Evolutionary conservation across 2,329 filamentous ascomycete species (phyloP), one percentile per base, ranked within the genome.

Genomic region (Anthostomella pinea): DNA sequence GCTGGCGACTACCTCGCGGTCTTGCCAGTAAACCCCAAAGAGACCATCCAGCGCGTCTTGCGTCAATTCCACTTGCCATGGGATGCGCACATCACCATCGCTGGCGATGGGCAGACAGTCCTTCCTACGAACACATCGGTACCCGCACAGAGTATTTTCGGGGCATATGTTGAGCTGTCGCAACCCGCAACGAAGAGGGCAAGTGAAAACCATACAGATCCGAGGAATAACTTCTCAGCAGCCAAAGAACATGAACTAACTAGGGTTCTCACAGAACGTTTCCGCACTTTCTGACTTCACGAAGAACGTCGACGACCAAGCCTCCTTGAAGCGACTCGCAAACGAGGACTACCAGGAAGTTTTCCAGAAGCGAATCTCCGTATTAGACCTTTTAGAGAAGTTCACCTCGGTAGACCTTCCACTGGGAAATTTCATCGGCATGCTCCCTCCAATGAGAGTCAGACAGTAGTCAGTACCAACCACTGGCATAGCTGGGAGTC

Each of bases 1-100:
- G 75, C 82, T 2, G 87, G 86, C 10, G 86, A 91, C 54, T 91
- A 93, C 56, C 72, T 91, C 1, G 82, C 83, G 0, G 69, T 89
- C 3, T 66, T 89, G 1, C 86, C 86, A 0, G 63, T 86, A 19
- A 91, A 91, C 56, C 78, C 79, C 2, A 69, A 70, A 29, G 63
- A 72, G 19, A 78, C 68, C 8, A 75, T 90, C 3, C 69, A 72
- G 4, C 72, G 83, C 7, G 83, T 77, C 0, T 77, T 88, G 62
- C 67, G 73, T 13, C 69, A 73, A 14, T 90, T 89, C 56, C 65
- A 73, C 1, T 63, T 91, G 1, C 73, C 82, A 0, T 84, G 81
- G 77, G 85, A 90, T 56, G 75, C 80, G 3, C 72, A 77, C 43
- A 62, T 87, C 27, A 79, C 73, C 7, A 79, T 87, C 30, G 62